These are phyloP conservation scores for Lentinula detonsa DNA, from an alignment of 768 basidiomycete genomes.

Conservation along the genomic window DNA sequence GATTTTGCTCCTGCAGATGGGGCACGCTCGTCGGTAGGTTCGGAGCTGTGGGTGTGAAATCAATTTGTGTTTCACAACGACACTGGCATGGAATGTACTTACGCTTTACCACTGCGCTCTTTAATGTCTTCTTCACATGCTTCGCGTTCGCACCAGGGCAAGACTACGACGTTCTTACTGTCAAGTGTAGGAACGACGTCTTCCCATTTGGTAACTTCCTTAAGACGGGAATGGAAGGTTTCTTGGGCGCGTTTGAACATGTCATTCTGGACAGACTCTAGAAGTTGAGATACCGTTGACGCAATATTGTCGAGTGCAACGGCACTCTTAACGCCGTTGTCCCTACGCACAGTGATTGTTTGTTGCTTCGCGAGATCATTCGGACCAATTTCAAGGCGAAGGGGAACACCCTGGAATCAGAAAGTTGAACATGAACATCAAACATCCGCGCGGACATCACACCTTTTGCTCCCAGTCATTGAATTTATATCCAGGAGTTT, in stretches of 20 bases:
- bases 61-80: conserved; percentile 8
- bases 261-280: conserved; percentile 83
- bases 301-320: conserved; percentile 35
- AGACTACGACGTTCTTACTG: conserved; percentile 76
- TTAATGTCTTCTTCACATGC: conserved; percentile 98
- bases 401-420: conserved; percentile 76
- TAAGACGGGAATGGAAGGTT: conserved; percentile 64
- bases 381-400: conserved; percentile 96
- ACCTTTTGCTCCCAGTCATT: conserved; percentile 99
- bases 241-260: conserved; percentile 81
- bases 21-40: conserved; percentile 89
- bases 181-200: conserved; percentile 91
- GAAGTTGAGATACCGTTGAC: conserved; percentile 52
- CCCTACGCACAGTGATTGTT: conserved; percentile 79
- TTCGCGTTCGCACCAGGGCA: conserved; percentile 96
- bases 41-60: conserved; percentile 43
- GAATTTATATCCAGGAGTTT: conserved; percentile 99
- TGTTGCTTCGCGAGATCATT: conserved; percentile 82
- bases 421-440: neutral
- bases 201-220: conserved; percentile 80
- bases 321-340: conserved; percentile 42
- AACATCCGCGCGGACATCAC: conserved; percentile 10
- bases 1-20: conserved; percentile 98
- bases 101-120: conserved; percentile 85
- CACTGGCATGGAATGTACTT: conserved; percentile 22